A percentile compares a stretch with the other conserved stretches of the same genome.
Conservation (phyloP, 2,329 filamentous ascomycete species). For the Huntiella omanensis region DNA sequence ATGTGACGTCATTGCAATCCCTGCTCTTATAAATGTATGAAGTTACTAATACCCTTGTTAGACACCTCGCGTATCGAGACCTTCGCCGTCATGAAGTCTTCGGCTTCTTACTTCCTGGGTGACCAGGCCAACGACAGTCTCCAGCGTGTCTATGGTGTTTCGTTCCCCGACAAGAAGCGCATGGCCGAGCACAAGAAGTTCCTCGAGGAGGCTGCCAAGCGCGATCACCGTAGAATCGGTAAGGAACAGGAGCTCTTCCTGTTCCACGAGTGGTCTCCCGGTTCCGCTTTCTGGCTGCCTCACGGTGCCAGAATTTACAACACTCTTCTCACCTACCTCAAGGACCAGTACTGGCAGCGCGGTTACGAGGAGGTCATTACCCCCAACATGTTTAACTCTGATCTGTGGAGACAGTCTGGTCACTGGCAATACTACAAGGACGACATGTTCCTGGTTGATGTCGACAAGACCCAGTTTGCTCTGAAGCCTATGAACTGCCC, state of each 20-base stretch:
- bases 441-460: conserved; percentile 63
- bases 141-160: conserved; percentile 90
- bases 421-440: conserved; percentile 79
- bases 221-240: conserved; percentile 85
- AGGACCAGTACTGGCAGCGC: conserved; percentile 77
- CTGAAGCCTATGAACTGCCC: conserved; percentile 99
- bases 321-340: conserved; percentile 61
- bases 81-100: conserved; percentile 77
- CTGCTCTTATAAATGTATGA: background rate
- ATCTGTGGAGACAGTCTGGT: conserved; percentile 84
- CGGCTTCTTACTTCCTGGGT: conserved; percentile 55
- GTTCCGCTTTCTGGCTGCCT: conserved; percentile 79
- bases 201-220: conserved; percentile 92
- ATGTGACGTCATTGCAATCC: conserved; percentile 1
- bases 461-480: conserved; percentile 55
- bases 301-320: conserved; percentile 92
- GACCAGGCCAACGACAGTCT: conserved; percentile 87
- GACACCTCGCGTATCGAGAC: conserved; percentile 84
- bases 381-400: conserved; percentile 84
- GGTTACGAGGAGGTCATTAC: conserved; percentile 91
- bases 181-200: conserved; percentile 89
- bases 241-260: conserved; percentile 95
- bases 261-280: conserved; percentile 86
- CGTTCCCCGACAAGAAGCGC: conserved; percentile 67
- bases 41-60: background rate